Percentiles rank a stretch among this genome's conserved stretches.
These are phyloP conservation scores for Cyclotella cryptica DNA, from an alignment of 108 stramenopile genomes.

Conservation along the genomic window DNA sequence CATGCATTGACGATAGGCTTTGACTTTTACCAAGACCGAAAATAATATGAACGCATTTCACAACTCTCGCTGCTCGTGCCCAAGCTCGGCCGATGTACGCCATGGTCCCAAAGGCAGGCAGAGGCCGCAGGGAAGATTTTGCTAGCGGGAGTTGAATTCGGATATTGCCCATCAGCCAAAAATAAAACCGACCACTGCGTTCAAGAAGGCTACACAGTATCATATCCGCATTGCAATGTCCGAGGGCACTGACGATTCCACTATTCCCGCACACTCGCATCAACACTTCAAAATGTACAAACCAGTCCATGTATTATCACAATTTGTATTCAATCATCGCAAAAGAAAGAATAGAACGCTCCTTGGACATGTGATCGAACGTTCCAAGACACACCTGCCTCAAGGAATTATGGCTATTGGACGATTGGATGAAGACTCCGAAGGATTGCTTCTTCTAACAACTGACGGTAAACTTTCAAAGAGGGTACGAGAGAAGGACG, in stretches of 20 bases:
- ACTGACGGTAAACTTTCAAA: conserved; percentile 68
- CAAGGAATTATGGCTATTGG: conserved; percentile 58
- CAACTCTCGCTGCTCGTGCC: too few relatives aligned
- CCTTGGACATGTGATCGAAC: conserved; percentile 25
- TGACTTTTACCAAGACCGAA: too few relatives aligned
- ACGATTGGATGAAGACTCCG: conserved; percentile 72
- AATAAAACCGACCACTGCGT: too few relatives aligned
- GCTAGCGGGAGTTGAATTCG: too few relatives aligned
- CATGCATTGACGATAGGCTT: too few relatives aligned
- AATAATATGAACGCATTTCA: too few relatives aligned
- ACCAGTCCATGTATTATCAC: conserved; percentile 31
- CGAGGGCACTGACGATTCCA: neutral
- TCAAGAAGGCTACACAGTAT: too few relatives aligned
- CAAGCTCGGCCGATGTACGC: too few relatives aligned
- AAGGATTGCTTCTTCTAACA: conserved; percentile 79
- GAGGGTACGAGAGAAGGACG: conserved; percentile 28
- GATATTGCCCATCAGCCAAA: too few relatives aligned
- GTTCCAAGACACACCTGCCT: neutral
- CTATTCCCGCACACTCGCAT: neutral
- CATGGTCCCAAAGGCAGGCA: too few relatives aligned
- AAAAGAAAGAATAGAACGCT: conserved; percentile 28
- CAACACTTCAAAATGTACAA: conserved; percentile 49
- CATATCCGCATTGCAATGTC: neutral
- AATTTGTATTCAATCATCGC: conserved; percentile 38
- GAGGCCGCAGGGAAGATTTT: too few relatives aligned